Evolutionary conservation across 2,329 filamentous ascomycete species (phyloP), one percentile per base, ranked within the genome.

Genomic region (Claviceps monticola): DNA sequence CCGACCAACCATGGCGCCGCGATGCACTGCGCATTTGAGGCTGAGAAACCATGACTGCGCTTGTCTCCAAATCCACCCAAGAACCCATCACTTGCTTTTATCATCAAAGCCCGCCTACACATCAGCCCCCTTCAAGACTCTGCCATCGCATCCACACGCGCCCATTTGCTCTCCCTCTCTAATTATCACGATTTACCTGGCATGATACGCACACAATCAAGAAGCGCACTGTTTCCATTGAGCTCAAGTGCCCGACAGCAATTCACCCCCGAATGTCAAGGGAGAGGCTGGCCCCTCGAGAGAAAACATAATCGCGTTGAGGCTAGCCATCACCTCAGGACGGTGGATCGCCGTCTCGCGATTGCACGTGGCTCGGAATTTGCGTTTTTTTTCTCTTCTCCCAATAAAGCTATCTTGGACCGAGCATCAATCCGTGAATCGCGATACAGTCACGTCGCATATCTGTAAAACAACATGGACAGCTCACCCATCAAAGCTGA

Each of bases 401-500:
- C 23, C 21, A 19, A 17, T 13, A 26, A n/a, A 44, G 26, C 21
- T 23, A 29, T 21, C 19, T 23, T 44, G 11, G 19, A 16, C 23
- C 19, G 19, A 44, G 23, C 26, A 29, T 29, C 26, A 29, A 29
- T 29, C 8, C 26, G n/a, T 8, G 23, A 23, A 21, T 44, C 3
- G 46, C n/a, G 16, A 38, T 47, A 38, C 46, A 7, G 36, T 13
- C 34, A 19, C 8, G 14, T n/a, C 46, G 23, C 19, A 4, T 21
- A 19, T 39, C 7, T 17, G 4, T 14, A n/a, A 23, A 9, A 45
- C 21, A 19, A 34, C n/a, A 68, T 67, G 65, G 65, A 63, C 53
- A 66, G 63, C 6, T 57, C 62, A 41, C 60, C 65, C 55, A 59
- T 70, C 57, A 74, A 74, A 57, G 64, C 64, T 56, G 71, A 75